These are phyloP conservation scores for Acanthamoeba polyphaga DNA, from an alignment of 208 protist genomes.

Conservation along the genomic window DNA sequence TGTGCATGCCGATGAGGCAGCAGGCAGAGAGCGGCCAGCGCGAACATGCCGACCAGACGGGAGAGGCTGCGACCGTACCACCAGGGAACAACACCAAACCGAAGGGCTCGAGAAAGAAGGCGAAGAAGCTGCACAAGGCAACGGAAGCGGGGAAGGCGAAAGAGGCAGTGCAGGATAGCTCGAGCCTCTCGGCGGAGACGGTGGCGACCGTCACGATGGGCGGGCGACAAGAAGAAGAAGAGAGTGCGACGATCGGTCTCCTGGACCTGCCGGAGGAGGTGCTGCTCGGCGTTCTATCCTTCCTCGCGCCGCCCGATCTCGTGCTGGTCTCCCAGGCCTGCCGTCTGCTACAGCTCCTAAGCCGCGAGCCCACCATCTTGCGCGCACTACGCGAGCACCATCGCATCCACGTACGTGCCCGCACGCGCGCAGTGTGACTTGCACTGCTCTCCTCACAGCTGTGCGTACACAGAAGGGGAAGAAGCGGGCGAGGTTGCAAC, in stretches of 20 bases:
- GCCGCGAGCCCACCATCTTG: not conserved
- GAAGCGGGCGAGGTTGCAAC: not conserved
- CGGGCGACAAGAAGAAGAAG: not conserved
- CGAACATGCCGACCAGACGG: no score
- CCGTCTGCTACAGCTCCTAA: not conserved
- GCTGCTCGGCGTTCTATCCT: not conserved
- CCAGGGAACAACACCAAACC: no score
- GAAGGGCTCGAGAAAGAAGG: not conserved
- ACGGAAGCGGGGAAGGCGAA: not conserved
- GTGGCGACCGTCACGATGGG: not conserved
- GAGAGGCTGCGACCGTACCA: no score
- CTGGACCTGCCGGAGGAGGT: slow-evolving; percentile 7
- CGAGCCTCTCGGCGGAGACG: not conserved
- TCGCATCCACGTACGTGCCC: not conserved
- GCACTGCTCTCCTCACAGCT: not conserved
- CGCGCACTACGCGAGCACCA: not conserved
- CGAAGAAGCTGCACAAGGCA: no score
- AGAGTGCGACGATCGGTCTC: not conserved
- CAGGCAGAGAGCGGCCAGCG: no score
- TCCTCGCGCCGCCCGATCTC: not conserved
- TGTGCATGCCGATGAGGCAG: no score
- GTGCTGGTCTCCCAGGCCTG: not conserved
- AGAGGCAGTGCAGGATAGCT: not conserved
- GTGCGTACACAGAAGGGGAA: not conserved
- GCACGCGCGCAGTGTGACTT: not conserved